A percentile compares a stretch with the other conserved stretches of the same genome.
phyloP scores from a whole-genome alignment of 257 asterid genomes.

The Henckelia pumila region DNA sequence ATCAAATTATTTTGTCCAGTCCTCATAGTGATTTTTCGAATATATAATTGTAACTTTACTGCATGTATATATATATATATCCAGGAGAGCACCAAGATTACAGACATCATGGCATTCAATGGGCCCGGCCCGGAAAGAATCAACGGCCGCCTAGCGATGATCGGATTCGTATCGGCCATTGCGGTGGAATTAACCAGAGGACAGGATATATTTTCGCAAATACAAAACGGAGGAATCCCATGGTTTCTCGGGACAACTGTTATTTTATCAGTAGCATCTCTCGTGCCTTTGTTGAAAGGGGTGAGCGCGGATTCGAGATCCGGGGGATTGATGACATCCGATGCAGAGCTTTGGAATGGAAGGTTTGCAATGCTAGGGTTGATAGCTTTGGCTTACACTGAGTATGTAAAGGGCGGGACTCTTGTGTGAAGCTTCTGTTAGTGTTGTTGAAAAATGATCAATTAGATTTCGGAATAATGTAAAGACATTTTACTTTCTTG shows the following conservation, averaged over 20 bases:
- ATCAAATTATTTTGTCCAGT: too few relatives aligned
- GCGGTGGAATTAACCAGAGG: slow-evolving; percentile 66
- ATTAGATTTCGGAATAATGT: too few relatives aligned
- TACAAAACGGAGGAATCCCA: too few relatives aligned
- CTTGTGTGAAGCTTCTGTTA: slow-evolving; percentile 30
- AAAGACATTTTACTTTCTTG: too few relatives aligned
- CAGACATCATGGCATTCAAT: slow-evolving; percentile 56
- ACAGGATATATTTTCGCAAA: slow-evolving; percentile 44
- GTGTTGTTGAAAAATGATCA: too few relatives aligned
- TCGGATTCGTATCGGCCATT: slow-evolving; percentile 76
- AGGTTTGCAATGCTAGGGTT: slow-evolving; percentile 86
- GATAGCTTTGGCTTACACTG: slow-evolving; percentile 75
- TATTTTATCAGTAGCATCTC: too few relatives aligned
- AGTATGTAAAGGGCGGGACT: slow-evolving; percentile 65
- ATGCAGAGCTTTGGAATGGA: slow-evolving; percentile 84
- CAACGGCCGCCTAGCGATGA: slow-evolving; percentile 80
- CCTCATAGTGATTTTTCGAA: too few relatives aligned
- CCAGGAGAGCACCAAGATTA: slow-evolving; percentile 45
- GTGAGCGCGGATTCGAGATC: too few relatives aligned
- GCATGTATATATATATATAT: too few relatives aligned
- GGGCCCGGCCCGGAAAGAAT: slow-evolving; percentile 88
- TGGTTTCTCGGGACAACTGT: too few relatives aligned
- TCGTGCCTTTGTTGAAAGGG: too few relatives aligned
- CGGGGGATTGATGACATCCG: slow-evolving; percentile 44
- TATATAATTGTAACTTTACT: too few relatives aligned